Percentiles rank a stretch among this genome's conserved stretches.
Evolutionary conservation across 164 flowering plant species (phyloP).

Genomic region (Akebia trifoliata): DNA sequence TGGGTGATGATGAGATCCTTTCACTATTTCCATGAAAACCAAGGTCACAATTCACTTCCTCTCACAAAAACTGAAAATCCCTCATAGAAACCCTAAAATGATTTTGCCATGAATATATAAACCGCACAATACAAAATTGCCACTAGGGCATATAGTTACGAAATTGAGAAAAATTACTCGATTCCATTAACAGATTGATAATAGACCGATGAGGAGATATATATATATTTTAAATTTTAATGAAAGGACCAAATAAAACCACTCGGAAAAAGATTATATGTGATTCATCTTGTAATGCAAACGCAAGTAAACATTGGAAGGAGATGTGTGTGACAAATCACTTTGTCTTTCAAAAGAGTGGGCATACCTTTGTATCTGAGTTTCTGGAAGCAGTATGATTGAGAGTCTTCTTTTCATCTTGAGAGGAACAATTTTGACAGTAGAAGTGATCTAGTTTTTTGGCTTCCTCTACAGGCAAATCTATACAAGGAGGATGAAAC

Average conservation of each 20-base stretch:
- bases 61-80: no score
- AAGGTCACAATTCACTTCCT: no score
- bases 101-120: no score
- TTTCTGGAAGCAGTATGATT: conserved; percentile 35
- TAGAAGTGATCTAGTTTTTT: conserved; percentile 61
- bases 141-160: no score
- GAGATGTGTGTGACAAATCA: neutral
- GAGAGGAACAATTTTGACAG: conserved; percentile 56
- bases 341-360: neutral
- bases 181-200: neutral
- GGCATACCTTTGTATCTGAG: conserved; percentile 58
- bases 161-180: no score
- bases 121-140: no score
- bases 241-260: neutral
- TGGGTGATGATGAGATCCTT: no score
- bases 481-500: conserved; percentile 78
- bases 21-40: no score
- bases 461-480: conserved; percentile 61
- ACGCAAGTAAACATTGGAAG: neutral
- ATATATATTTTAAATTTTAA: neutral
- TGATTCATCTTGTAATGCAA: neutral
- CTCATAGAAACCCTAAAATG: no score
- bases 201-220: no score
- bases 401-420: conserved; percentile 49
- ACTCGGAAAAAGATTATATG: no score